Conservation (phyloP, 2,329 filamentous ascomycete genomes). For the Aspergillus viridinutans region DNA sequence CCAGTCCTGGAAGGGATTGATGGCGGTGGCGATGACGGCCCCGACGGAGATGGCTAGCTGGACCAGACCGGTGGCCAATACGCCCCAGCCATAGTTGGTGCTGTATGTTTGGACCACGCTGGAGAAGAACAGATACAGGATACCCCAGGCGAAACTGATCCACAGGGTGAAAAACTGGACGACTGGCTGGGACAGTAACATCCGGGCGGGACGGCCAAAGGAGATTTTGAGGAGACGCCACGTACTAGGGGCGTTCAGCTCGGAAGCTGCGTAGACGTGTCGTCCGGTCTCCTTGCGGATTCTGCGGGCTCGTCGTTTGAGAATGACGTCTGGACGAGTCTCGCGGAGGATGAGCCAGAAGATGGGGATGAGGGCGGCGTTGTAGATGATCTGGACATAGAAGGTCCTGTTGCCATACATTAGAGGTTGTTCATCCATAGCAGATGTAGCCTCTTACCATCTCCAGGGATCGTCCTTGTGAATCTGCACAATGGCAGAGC, state of each 20-base stretch:
- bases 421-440: neutral
- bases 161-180: constrained; percentile 43
- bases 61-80: constrained; percentile 34
- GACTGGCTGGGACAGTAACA: constrained; percentile 42
- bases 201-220: constrained; percentile 35
- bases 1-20: constrained; percentile 39
- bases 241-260: constrained; percentile 20
- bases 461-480: constrained; percentile 35
- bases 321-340: constrained; percentile 41
- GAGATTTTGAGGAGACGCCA: constrained; percentile 34
- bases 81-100: constrained; percentile 34
- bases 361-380: constrained; percentile 38
- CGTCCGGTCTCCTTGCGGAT: constrained; percentile 32
- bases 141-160: constrained; percentile 44
- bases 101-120: constrained; percentile 40
- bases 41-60: constrained; percentile 42
- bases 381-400: constrained; percentile 43
- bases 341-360: constrained; percentile 41
- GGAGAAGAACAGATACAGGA: constrained; percentile 42
- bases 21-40: constrained; percentile 38
- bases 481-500: constrained; percentile 36
- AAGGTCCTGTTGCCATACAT: constrained; percentile 36
- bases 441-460: constrained; percentile 28
- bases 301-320: constrained; percentile 36
- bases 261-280: constrained; percentile 23